A percentile compares a stretch with the other conserved stretches of the same genome.
Evolutionary conservation across 257 asterid genomes (phyloP).

Genomic region (Capsicum rhomboideum): DNA sequence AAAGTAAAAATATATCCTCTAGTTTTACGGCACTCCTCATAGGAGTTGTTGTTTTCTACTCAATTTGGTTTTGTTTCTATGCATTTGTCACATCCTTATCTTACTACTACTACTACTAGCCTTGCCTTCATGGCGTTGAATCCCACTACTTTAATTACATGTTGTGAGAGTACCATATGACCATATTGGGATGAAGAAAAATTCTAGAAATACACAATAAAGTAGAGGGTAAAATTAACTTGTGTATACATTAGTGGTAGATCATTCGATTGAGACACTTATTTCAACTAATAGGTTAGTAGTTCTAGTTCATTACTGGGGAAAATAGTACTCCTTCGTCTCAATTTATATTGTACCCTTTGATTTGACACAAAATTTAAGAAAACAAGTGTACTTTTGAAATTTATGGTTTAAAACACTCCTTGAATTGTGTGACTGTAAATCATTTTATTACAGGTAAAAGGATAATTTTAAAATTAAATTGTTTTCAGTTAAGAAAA

Average conservation of each 20-base stretch:
- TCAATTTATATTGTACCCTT: too few species aligned
- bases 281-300: too few species aligned
- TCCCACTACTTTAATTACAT: not conserved
- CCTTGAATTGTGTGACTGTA: too few species aligned
- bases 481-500: too few species aligned
- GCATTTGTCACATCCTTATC: not conserved
- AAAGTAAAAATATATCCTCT: not conserved
- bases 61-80: not conserved
- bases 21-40: not conserved
- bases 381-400: too few species aligned
- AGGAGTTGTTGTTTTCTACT: not conserved
- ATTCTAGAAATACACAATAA: not conserved
- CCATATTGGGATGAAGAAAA: not conserved
- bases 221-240: not conserved
- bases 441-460: too few species aligned
- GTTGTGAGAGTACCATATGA: not conserved
- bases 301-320: too few species aligned
- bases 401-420: too few species aligned
- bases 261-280: not conserved
- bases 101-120: not conserved
- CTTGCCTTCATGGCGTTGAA: not conserved
- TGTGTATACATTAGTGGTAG: not conserved
- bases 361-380: too few species aligned
- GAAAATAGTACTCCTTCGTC: too few species aligned
- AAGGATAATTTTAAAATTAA: too few species aligned